Conservation (phyloP, 2,329 filamentous ascomycete species). For the Rhinocladiella mackenziei region DNA sequence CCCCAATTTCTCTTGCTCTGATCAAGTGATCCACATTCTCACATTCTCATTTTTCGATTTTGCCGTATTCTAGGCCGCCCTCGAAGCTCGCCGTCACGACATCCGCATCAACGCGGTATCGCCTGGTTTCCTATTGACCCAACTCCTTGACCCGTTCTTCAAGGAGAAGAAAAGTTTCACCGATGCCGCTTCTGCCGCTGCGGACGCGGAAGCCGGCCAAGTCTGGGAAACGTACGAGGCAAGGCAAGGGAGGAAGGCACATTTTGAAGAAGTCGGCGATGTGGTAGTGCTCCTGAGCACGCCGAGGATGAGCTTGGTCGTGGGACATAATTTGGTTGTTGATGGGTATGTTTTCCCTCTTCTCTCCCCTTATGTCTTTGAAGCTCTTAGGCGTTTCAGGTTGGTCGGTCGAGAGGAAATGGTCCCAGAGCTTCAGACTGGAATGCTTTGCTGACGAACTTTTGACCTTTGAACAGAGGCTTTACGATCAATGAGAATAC, state of each 20-base stretch:
- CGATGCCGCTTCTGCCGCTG: too few species aligned
- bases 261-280: constrained; percentile 23
- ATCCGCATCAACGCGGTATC: constrained; percentile 21
- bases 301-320: constrained; percentile 23
- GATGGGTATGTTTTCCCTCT: too few species aligned
- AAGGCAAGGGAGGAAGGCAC: constrained; percentile 21
- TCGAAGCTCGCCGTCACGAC: constrained; percentile 17
- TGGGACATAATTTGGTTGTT: constrained; percentile 24
- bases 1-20: too few species aligned
- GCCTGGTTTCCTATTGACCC: constrained; percentile 23
- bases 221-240: constrained; percentile 19
- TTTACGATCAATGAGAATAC: constrained; percentile 25
- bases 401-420: too few species aligned
- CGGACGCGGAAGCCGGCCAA: constrained; percentile 4
- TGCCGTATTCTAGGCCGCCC: constrained; percentile 15
- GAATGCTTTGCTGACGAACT: too few species aligned
- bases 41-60: too few species aligned
- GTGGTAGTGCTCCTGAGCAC: constrained; percentile 22
- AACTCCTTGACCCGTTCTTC: constrained; percentile 21
- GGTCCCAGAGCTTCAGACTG: too few species aligned
- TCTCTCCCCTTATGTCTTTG: too few species aligned
- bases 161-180: too few species aligned
- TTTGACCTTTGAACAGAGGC: constrained; percentile 6
- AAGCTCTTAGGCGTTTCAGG: too few species aligned
- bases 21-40: too few species aligned